phyloP scores from a whole-genome alignment of 768 basidiomycete species.

The Sistotremastrum suecicum region DNA sequence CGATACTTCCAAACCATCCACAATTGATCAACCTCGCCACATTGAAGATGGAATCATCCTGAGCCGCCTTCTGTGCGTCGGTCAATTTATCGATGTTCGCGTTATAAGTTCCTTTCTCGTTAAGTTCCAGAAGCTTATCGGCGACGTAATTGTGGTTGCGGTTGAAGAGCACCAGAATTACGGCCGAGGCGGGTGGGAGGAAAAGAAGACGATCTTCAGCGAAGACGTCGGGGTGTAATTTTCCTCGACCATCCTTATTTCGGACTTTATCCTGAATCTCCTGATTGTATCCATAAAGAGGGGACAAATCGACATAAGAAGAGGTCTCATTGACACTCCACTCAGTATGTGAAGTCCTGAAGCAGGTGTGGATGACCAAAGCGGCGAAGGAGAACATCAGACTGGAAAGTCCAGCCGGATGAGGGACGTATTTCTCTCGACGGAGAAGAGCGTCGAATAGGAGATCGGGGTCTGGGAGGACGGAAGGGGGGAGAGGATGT shows the following conservation, averaged over 20 bases:
- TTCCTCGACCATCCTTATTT: constrained; percentile 50
- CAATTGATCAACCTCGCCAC: constrained; percentile 62
- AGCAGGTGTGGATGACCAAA: constrained; percentile 59
- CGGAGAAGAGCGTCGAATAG: constrained; percentile 60
- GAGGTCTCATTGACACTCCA: constrained; percentile 46
- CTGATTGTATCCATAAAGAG: constrained; percentile 53
- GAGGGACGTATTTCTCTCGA: constrained; percentile 26
- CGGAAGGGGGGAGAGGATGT: constrained; percentile 24
- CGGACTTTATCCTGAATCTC: constrained; percentile 34
- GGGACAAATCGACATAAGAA: constrained; percentile 65
- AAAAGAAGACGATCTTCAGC: constrained; percentile 48
- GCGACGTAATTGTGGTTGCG: constrained; percentile 76
- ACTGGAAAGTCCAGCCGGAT: constrained; percentile 58
- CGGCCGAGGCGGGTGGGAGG: constrained; percentile 62
- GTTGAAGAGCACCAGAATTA: constrained; percentile 51
- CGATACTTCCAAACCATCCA: constrained; percentile 55
- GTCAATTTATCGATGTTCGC: constrained; percentile 6
- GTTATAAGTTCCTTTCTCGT: constrained; percentile 41
- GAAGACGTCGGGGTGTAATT: constrained; percentile 54
- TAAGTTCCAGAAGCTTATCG: constrained; percentile 49
- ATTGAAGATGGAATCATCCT: constrained; percentile 71
- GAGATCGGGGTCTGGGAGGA: constrained; percentile 49
- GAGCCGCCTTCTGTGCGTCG: constrained; percentile 18
- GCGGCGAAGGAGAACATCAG: constrained; percentile 73
- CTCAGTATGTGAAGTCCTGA: constrained; percentile 38